Percentiles rank a stretch among this genome's conserved stretches.
Evolutionary conservation across 306 rosid species (phyloP).

Genomic region (Urtica urens): DNA sequence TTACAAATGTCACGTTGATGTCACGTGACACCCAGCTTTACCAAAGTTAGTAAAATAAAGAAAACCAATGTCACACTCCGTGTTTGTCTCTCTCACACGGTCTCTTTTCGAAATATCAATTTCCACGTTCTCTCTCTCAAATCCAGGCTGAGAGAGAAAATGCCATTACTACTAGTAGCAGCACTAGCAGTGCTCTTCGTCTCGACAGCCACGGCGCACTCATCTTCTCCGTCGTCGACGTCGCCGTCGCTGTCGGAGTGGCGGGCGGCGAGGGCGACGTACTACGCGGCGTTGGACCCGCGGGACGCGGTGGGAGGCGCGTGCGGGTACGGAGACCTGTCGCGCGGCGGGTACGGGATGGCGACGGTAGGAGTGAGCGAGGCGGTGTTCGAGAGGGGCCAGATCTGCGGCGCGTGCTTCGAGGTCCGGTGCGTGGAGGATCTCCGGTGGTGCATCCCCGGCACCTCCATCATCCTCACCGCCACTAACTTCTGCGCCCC

Average conservation of each 20-base stretch:
- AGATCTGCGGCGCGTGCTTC: constrained; percentile 99
- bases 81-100: not conserved
- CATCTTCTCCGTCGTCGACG: constrained; percentile 19
- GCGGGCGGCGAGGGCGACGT: constrained; percentile 85
- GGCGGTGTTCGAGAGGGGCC: constrained; percentile 63
- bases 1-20: no score
- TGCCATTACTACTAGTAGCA: constrained; percentile 18
- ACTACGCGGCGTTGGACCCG: constrained; percentile 82
- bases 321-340: constrained; percentile 82
- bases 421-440: constrained; percentile 71
- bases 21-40: no score
- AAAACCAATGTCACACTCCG: not conserved
- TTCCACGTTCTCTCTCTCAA: constrained; percentile 2
- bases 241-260: constrained; percentile 41
- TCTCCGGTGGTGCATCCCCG: constrained; percentile 80
- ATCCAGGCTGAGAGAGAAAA: constrained; percentile 25
- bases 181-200: constrained; percentile 3
- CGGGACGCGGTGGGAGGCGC: constrained; percentile 85
- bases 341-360: constrained; percentile 64
- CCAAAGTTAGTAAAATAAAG: no score
- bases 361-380: constrained; percentile 84
- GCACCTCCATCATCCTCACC: constrained; percentile 74
- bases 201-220: constrained; percentile 37
- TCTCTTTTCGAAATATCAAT: not conserved
- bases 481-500: constrained; percentile 92